These are phyloP conservation scores for Schrenkiella parvula DNA, from an alignment of 345 rosid genomes.

Conservation along the genomic window DNA sequence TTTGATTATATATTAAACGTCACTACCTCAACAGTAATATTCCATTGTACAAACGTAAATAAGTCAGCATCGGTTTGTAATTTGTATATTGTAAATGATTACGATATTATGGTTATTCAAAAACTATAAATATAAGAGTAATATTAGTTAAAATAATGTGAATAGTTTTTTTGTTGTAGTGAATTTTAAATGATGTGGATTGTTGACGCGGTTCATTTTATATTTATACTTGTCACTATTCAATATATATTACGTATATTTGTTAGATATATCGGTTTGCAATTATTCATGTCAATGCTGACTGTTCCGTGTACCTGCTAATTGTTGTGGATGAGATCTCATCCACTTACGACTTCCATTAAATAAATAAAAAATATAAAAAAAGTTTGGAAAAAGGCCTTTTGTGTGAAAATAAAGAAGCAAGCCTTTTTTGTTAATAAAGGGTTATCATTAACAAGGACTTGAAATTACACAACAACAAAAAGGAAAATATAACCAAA, in stretches of 20 bases:
- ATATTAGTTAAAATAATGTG: too few relatives aligned
- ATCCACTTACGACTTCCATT: background rate
- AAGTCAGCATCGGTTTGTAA: background rate
- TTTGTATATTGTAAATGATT: background rate
- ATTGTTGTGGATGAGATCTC: slow-evolving; percentile 11
- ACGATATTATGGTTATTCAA: background rate
- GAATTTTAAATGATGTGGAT: too few relatives aligned
- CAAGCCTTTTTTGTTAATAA: background rate
- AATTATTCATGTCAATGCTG: background rate
- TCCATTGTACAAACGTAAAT: background rate
- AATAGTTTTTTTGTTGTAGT: too few relatives aligned
- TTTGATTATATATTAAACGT: slow-evolving; percentile 5
- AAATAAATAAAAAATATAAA: background rate
- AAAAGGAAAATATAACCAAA: too few relatives aligned
- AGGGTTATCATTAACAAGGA: too few relatives aligned
- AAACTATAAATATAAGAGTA: too few relatives aligned
- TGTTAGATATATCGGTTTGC: background rate
- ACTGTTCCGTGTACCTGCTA: slow-evolving; percentile 12
- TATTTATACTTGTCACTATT: background rate
- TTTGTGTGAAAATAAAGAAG: background rate
- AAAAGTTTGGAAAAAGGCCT: background rate
- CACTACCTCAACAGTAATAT: slow-evolving; percentile 6
- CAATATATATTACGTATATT: too few relatives aligned
- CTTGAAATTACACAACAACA: too few relatives aligned
- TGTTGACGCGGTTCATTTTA: background rate